Evolutionary conservation across 805 yeast species (phyloP).

Genomic region (Teunomyces pallodes): DNA sequence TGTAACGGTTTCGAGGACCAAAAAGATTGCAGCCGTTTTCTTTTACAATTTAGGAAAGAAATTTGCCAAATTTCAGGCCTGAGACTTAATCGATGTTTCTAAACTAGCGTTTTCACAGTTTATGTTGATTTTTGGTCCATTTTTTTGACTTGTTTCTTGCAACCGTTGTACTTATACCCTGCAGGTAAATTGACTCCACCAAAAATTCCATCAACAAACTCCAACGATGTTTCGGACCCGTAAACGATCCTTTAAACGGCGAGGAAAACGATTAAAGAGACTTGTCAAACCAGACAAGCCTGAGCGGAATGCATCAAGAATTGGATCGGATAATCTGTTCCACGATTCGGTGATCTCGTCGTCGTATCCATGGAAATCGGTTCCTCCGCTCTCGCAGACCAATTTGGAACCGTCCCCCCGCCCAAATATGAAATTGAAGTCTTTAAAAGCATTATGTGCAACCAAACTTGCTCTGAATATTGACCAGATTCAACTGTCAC

Average conservation of each 20-base stretch:
- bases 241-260: neutral
- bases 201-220: neutral
- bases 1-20: neutral
- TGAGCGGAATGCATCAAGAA: slow-evolving; percentile 1
- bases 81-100: too few relatives aligned
- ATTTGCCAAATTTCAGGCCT: too few relatives aligned
- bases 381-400: slow-evolving; percentile 16
- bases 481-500: slow-evolving; percentile 15
- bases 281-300: slow-evolving; percentile 1
- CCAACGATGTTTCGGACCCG: slow-evolving; percentile 1
- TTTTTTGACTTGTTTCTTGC: neutral
- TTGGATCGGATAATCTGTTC: slow-evolving; percentile 6
- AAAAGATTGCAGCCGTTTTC: too few relatives aligned
- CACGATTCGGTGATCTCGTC: slow-evolving; percentile 4
- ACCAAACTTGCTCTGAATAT: slow-evolving; percentile 27
- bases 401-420: slow-evolving; percentile 1
- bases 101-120: neutral
- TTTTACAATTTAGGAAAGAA: too few relatives aligned
- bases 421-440: slow-evolving; percentile 4
- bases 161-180: neutral
- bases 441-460: slow-evolving; percentile 25
- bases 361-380: slow-evolving; percentile 13
- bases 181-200: neutral
- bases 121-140: neutral
- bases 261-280: neutral